Evolutionary conservation across 192 early-diverging fungal species (phyloP).

Genomic region (Ambispora gerdemannii): DNA sequence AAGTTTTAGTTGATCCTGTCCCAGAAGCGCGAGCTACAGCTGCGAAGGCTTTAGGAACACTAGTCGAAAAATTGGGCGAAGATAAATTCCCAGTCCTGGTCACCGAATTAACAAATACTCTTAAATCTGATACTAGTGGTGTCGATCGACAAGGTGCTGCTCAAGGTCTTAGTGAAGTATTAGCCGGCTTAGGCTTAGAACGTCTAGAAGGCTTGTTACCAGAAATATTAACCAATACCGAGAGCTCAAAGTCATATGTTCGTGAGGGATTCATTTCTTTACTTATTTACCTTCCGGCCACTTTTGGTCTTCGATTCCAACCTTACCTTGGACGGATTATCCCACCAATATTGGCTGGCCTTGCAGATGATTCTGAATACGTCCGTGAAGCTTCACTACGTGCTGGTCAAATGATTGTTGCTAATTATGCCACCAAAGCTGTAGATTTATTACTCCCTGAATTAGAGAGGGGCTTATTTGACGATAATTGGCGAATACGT

Average conservation of each 20-base stretch:
- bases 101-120: constrained; percentile 76
- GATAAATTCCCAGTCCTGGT: constrained; percentile 90
- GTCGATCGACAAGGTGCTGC: constrained; percentile 96
- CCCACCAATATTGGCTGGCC: constrained; percentile 81
- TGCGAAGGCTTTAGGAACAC: constrained; percentile 87
- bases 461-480: constrained; percentile 83
- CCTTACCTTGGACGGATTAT: constrained; percentile 86
- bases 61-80: constrained; percentile 92
- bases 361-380: constrained; percentile 94
- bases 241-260: constrained; percentile 68
- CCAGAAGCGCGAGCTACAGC: constrained; percentile 92
- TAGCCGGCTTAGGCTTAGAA: constrained; percentile 82
- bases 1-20: constrained; percentile 92
- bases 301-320: constrained; percentile 88
- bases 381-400: constrained; percentile 91
- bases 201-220: constrained; percentile 86
- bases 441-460: constrained; percentile 89
- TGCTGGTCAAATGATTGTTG: constrained; percentile 90
- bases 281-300: constrained; percentile 93
- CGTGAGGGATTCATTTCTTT: constrained; percentile 97
- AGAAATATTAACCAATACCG: constrained; percentile 79
- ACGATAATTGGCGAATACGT: constrained; percentile 95
- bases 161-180: constrained; percentile 92
- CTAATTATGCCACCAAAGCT: constrained; percentile 83
- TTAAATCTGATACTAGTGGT: constrained; percentile 85